phyloP scores from a whole-genome alignment of 129 eudicot genomes.

The Mikania micrantha region DNA sequence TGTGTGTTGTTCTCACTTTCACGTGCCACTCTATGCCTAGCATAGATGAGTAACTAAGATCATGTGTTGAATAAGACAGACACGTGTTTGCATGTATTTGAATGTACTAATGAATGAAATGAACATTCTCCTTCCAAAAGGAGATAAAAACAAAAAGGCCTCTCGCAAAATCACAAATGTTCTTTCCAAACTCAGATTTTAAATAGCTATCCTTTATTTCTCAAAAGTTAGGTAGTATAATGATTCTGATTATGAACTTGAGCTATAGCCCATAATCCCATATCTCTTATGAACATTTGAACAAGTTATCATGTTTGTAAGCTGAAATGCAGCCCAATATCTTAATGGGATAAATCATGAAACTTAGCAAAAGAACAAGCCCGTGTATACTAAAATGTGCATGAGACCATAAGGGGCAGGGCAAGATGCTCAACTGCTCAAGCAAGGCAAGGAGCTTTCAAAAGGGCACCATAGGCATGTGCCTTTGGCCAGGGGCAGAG shows the following conservation, averaged over 20 bases:
- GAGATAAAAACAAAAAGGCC: background rate
- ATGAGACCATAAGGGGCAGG: too few relatives aligned
- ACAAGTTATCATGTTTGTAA: background rate
- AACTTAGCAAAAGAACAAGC: background rate
- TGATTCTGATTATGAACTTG: background rate
- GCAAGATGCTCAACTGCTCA: too few relatives aligned
- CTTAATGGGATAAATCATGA: background rate
- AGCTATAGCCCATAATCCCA: too few relatives aligned
- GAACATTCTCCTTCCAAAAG: background rate
- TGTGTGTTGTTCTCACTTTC: too few relatives aligned
- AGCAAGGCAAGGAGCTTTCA: too few relatives aligned
- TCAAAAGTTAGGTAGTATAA: background rate
- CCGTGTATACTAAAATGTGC: too few relatives aligned
- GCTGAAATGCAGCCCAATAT: background rate
- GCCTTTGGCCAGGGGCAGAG: too few relatives aligned
- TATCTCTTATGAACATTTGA: background rate
- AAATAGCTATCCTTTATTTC: background rate
- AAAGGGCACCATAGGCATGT: too few relatives aligned
- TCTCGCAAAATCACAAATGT: constrained; percentile 3
- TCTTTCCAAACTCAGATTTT: constrained; percentile 3
- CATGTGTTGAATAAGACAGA: background rate
- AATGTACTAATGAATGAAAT: background rate
- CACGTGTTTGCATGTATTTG: background rate
- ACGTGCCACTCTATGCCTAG: too few relatives aligned
- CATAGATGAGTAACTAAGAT: background rate